Evolutionary conservation across 2,329 filamentous ascomycete genomes (phyloP).

Genomic region (Lomentospora prolificans): DNA sequence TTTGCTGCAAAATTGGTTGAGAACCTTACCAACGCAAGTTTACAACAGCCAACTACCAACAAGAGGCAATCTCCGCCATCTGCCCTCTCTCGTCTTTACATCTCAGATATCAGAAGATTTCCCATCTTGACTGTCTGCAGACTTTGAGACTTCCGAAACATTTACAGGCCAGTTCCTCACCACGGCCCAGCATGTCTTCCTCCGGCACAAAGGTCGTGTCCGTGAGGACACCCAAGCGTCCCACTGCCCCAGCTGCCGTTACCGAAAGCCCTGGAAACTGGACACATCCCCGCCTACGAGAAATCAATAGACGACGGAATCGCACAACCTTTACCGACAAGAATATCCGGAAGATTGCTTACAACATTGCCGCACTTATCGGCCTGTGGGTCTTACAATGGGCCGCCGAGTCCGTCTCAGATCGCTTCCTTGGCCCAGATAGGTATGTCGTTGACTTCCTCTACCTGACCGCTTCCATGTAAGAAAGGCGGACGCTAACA

Average conservation of each 20-base stretch:
- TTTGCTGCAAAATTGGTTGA: not conserved
- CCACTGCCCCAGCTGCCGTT: constrained; percentile 21
- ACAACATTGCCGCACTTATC: constrained; percentile 49
- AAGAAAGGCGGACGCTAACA: too few species aligned
- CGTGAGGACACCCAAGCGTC: constrained; percentile 32
- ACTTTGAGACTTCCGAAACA: too few species aligned
- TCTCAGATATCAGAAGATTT: too few species aligned
- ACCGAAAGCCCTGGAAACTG: constrained; percentile 66
- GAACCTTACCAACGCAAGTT: too few species aligned
- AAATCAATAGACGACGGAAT: constrained; percentile 75
- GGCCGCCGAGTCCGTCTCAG: constrained; percentile 25
- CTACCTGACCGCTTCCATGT: too few species aligned
- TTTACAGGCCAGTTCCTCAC: too few species aligned
- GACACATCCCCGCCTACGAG: constrained; percentile 80
- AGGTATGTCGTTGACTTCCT: constrained; percentile 24
- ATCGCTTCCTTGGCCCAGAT: constrained; percentile 24
- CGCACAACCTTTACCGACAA: constrained; percentile 68
- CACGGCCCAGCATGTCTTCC: too few species aligned
- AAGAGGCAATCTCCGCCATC: not conserved
- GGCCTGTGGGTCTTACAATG: constrained; percentile 26
- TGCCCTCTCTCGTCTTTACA: too few species aligned
- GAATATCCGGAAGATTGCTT: constrained; percentile 60
- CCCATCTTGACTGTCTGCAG: too few species aligned
- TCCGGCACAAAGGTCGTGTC: constrained; percentile 1
- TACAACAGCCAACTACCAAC: too few species aligned